Base-by-base conservation (phyloP, 805 yeast species). In the Yarrowia sp. region DNA sequence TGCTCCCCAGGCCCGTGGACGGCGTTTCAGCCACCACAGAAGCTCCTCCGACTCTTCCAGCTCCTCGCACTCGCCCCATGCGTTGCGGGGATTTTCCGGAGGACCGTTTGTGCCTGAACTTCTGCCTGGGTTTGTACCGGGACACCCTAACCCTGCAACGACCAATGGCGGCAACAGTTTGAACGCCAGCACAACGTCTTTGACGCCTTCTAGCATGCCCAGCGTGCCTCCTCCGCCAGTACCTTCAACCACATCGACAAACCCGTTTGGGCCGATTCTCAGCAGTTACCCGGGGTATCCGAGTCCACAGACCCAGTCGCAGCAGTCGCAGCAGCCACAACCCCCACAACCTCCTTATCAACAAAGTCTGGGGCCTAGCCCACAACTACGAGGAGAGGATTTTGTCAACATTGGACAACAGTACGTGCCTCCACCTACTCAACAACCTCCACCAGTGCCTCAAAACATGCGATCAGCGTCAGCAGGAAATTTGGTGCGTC, bases 21-120 rank as follows among this genome's bases (percentile, higher is more conserved):
- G 61, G 1, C 61, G 61, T 8, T 55, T 55, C 38, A 55, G 61
- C 36, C 61, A 55, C 47, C 61, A 55, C 28, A 22, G 61, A 39
- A 31, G 38, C 31, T 55, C 61, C 14, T 55, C 61, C 8, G 61
- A 55, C 61, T 55, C 61, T n/a, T 55, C 61, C 1, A 28, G 47
- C 15, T 55, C 61, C 17, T 11, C 28, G 3, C 61, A 55, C 22
- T 55, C 61, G 0, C 47, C 61, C 38, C 61, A 55, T 15, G 61
- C 61, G 9, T 41, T 55, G 47, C 61, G 61, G 42, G 61, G 61
- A 31, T 55, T 55, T 41, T 55, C 47, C 47, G 61, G 61, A 15
- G 61, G 61, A 4, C 61, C 61, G 7, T 55, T 39, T 15, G 47
- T 41, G 4, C 47, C 61, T 2, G 61, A 55, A 10, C 43, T 51